Conservation (phyloP, 352 stramenopile genomes). For the Globisporangium polare region DNA sequence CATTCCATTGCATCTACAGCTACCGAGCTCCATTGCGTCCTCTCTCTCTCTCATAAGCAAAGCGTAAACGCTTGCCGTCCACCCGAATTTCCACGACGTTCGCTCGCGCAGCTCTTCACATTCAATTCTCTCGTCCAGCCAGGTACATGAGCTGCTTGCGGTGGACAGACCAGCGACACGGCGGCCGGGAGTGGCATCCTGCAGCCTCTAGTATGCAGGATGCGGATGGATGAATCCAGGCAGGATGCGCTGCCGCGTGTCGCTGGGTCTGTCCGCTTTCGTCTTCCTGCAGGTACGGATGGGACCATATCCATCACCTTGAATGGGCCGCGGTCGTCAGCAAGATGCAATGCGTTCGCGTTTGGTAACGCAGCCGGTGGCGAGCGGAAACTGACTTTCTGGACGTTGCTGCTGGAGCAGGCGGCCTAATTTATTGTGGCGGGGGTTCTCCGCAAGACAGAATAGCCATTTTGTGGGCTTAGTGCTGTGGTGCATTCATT, state of each 20-base stretch:
- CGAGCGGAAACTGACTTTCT: neutral
- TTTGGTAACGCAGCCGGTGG: neutral
- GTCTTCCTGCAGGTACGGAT: neutral
- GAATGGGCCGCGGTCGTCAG: neutral
- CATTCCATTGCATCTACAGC: neutral
- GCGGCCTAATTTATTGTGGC: neutral
- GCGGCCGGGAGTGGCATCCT: conserved; percentile 3
- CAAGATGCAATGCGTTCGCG: neutral
- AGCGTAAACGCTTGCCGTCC: neutral
- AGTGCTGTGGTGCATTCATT: neutral
- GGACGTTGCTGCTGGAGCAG: neutral
- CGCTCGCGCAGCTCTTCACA: neutral
- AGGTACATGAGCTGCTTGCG: neutral
- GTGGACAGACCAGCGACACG: conserved; percentile 3
- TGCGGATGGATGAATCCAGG: neutral
- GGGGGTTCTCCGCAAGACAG: no score
- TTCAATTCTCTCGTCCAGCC: conserved; percentile 1
- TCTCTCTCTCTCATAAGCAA: neutral
- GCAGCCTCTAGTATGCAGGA: neutral
- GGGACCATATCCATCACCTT: conserved; percentile 4
- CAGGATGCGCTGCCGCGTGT: conserved; percentile 1
- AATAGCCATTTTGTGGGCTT: neutral
- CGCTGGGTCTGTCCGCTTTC: neutral
- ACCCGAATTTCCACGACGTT: conserved; percentile 1
- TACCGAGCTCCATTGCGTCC: no score